Evolutionary conservation across 441 rosid genomes (phyloP), one percentile per base, ranked within the genome.

Genomic region (Pelargonium fulgidum): DNA sequence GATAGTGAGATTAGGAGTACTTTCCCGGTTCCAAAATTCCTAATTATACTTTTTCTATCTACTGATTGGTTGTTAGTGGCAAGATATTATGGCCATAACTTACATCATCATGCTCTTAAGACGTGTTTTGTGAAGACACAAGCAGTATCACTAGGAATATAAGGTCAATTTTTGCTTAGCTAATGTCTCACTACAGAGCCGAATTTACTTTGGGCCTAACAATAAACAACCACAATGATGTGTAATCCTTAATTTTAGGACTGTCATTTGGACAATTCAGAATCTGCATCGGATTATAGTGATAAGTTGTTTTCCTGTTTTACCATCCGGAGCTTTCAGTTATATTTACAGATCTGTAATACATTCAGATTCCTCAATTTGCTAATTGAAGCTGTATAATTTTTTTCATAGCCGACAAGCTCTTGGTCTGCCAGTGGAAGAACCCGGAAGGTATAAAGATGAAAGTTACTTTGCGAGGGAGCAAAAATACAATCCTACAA

Each of bases 401-500:
- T 13, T 74, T 70, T 71, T 72, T 45, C 63, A 12, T 85, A 90
- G 99, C 71, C 92, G 97, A 64, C 89, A 79, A 80, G 87, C 96
- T 59, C 85, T 92, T 10, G 92, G 94, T 22, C 85, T 92, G 81
- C 99, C 99, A 41, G 56, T 90, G 76, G 99, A 92, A 80, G 98
- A 94, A 80, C 98, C 98, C 10, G 98, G 96, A 72, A 90, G 86
- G 80, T 93, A 88, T 61, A 89, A 83, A 72, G 90, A 87, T n/a
- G 78, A 79, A 29, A 92, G 89, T 71, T 94, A 70, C 81, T 94
- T 92, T 70, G 93, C 91, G 64, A 89, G 86, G 84, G 93, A 89
- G 72, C 90, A 54, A 54, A 54, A 85, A 61, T 94, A 92, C 42
- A 94, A 94, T 80, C 97, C 97, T 3, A 78, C 86, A 4, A 86